Conservation (phyloP, 805 yeast genomes). For the Lachancea dasiensis region DNA sequence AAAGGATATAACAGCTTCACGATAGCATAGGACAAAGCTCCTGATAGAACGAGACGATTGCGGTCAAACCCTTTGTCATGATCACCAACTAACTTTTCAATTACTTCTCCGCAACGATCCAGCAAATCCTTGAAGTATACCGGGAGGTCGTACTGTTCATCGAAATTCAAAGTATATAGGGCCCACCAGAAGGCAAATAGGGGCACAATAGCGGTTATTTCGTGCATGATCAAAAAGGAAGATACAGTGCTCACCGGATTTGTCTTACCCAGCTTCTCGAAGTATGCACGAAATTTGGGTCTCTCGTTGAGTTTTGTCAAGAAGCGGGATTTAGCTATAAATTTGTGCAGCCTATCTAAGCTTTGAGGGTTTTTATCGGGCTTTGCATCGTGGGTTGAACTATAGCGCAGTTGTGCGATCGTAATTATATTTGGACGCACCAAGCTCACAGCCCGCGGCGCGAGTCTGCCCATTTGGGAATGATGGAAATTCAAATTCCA, state of each 20-base stretch:
- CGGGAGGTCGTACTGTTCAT: constrained; percentile 20
- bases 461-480: no score
- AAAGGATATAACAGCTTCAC: constrained; percentile 46
- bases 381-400: background rate
- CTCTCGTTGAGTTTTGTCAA: constrained; percentile 23
- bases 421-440: background rate
- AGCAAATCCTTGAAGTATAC: constrained; percentile 35
- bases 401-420: background rate
- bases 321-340: constrained; percentile 24
- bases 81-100: constrained; percentile 45
- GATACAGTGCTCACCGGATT: constrained; percentile 37
- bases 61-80: constrained; percentile 37
- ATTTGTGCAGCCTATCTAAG: constrained; percentile 17
- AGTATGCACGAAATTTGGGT: constrained; percentile 25
- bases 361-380: constrained; percentile 1
- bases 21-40: constrained; percentile 67
- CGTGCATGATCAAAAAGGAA: constrained; percentile 65
- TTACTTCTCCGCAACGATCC: constrained; percentile 51
- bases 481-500: background rate
- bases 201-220: constrained; percentile 68
- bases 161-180: constrained; percentile 48
- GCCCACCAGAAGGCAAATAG: constrained; percentile 61
- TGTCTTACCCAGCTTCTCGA: constrained; percentile 25
- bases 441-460: background rate
- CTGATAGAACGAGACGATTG: constrained; percentile 54